A percentile compares a stretch with the other conserved stretches of the same genome.
Conservation (phyloP, 2,329 filamentous ascomycete genomes). For the Harringtonia lauricola region DNA sequence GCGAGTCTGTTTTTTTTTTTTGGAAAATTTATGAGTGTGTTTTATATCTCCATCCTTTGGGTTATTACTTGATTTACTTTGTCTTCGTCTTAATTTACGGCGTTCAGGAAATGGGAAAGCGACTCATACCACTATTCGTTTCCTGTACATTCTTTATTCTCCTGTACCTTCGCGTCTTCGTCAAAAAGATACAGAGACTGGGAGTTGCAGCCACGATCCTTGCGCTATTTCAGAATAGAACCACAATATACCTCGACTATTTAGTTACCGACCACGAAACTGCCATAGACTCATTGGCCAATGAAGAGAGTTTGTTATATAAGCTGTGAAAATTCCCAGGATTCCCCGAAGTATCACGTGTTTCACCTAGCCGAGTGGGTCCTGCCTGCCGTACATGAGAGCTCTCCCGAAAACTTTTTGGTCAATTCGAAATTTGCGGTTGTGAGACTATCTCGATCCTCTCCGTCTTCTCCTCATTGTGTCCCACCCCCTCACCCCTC, state of each 20-base stretch:
- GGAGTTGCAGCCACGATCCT: no score
- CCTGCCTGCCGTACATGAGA: neutral
- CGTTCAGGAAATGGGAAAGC: neutral
- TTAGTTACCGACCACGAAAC: no score
- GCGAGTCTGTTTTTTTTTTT: neutral
- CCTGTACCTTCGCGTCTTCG: no score
- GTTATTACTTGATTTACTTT: conserved; percentile 1
- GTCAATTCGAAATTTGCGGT: neutral
- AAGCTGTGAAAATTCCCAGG: neutral
- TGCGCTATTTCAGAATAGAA: no score
- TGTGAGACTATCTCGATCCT: neutral
- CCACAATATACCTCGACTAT: no score
- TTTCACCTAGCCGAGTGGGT: neutral
- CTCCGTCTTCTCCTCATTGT: neutral
- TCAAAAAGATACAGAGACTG: no score
- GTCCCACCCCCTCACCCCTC: neutral
- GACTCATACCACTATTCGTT: neutral
- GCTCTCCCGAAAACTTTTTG: conserved; percentile 4
- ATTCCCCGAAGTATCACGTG: neutral
- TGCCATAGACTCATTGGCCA: no score
- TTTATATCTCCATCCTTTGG: no score
- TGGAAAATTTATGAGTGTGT: conserved; percentile 5
- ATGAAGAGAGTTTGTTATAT: no score
- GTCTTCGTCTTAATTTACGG: neutral
- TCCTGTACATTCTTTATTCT: neutral